Base-by-base conservation (phyloP, 208 protist genomes). In the Crithidia bombi region DNA sequence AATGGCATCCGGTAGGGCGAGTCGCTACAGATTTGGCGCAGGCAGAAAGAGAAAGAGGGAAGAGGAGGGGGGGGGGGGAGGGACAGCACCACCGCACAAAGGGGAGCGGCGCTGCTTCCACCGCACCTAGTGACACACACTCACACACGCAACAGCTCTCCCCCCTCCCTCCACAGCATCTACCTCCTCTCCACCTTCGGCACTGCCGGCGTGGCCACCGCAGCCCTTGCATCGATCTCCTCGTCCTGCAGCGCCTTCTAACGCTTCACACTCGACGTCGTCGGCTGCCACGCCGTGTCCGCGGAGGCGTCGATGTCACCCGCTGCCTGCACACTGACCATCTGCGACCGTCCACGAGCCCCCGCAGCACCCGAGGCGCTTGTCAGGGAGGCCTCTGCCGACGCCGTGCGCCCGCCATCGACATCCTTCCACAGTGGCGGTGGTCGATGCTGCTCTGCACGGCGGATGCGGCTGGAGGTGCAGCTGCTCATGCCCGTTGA, bases 391-490 rank as follows among this genome's bases (percentile, higher is more conserved):
- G 33, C 47, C 19, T 32, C 47, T 25, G 47, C 47, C 5, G 47
- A 19, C 15, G 9, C 47, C 23, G 4, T n/a, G 35, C 41, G 39
- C 11, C 35, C 14, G 21, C 26, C 46, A 38, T 47, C 35, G 25
- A 56, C 10, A 33, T 68, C 36, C 10, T 46, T 58, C 62, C 51
- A 61, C 25, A 80, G 66, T 15, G 75, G 33, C 23, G 75, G 75
- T 15, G 67, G 75, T 5, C 75, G 68, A 38, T 35, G 52, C 32
- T 55, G 62, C 46, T 80, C 75, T 1, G 75, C 67, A 21, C 62
- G 57, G n/a, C 75, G 74, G 6, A 69, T 54, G 36, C 73, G 58
- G 52, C 50, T 57, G 7, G 47, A 62, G 35, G 36, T 69, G 62
- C 68, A 65, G 35, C 54, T 70, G 44, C 73, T 65, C 33, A 23